A percentile compares a stretch with the other conserved stretches of the same genome.
phyloP scores from a whole-genome alignment of 2,329 filamentous ascomycete species.

The Bimuria novae-zelandiae region DNA sequence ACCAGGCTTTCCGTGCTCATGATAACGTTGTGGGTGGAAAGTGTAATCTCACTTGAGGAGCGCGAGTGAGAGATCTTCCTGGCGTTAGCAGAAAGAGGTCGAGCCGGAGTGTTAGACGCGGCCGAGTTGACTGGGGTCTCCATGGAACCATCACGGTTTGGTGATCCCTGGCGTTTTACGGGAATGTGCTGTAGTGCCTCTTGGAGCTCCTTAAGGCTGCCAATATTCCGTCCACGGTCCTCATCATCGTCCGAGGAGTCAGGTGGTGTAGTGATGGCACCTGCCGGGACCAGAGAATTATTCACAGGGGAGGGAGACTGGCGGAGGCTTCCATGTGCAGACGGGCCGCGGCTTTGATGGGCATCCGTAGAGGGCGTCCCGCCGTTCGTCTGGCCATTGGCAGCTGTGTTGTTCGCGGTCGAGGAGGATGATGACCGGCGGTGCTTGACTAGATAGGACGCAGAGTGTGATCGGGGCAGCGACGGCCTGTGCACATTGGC shows the following conservation, averaged over 20 bases:
- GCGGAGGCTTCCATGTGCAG: conserved; percentile 66
- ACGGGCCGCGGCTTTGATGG: conserved; percentile 31
- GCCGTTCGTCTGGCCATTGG: conserved; percentile 36
- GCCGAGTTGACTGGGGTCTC: conserved; percentile 24
- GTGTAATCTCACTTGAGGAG: conserved; percentile 61
- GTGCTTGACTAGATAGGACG: conserved; percentile 65
- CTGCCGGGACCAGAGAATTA: conserved; percentile 76
- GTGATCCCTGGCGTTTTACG: conserved; percentile 64
- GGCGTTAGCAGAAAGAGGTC: conserved; percentile 57
- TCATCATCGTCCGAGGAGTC: conserved; percentile 93
- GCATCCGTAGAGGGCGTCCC: conserved; percentile 27
- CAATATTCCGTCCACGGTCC: conserved; percentile 59
- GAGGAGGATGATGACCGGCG: conserved; percentile 60
- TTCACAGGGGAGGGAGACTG: conserved; percentile 84
- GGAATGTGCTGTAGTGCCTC: conserved; percentile 82
- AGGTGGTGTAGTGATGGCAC: conserved; percentile 87
- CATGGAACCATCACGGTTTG: conserved; percentile 44
- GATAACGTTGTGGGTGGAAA: conserved; percentile 50
- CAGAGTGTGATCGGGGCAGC: conserved; percentile 60
- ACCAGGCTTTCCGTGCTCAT: conserved; percentile 50
- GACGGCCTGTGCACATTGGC: conserved; percentile 48
- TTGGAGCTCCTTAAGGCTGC: conserved; percentile 69
- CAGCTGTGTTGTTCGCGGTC: conserved; percentile 34
- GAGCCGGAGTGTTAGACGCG: conserved; percentile 24
- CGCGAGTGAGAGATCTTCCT: conserved; percentile 66